phyloP scores from a whole-genome alignment of 2,329 filamentous ascomycete genomes.

The Mycosphaerelloides madeirae region DNA sequence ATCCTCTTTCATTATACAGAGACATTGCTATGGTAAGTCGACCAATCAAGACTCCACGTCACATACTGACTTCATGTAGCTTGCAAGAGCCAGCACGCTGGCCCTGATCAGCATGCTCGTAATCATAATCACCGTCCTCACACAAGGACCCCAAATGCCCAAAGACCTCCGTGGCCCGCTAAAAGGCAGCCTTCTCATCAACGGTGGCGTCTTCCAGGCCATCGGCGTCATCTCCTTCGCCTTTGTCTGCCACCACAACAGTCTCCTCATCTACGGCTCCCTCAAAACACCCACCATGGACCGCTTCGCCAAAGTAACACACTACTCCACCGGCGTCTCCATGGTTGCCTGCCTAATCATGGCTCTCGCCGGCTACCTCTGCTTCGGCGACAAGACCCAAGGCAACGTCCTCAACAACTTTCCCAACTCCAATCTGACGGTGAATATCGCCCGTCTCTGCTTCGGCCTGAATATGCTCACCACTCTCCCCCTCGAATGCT shows the following conservation, averaged over 20 bases:
- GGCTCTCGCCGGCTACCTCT: conserved; percentile 84
- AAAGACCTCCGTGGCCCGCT: conserved; percentile 67
- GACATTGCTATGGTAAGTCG: conserved; percentile 84
- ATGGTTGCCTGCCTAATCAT: conserved; percentile 87
- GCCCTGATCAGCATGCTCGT: conserved; percentile 89
- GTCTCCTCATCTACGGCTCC: conserved; percentile 93
- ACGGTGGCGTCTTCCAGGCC: conserved; percentile 85
- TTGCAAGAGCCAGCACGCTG: conserved; percentile 92
- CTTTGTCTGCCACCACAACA: conserved; percentile 85
- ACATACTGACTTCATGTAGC: conserved; percentile 47
- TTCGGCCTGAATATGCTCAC: conserved; percentile 99
- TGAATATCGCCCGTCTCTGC: conserved; percentile 89
- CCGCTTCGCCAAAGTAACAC: conserved; percentile 87
- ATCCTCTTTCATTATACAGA: conserved; percentile 84
- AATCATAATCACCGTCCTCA: conserved; percentile 82
- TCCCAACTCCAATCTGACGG: conserved; percentile 80
- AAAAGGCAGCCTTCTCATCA: conserved; percentile 67
- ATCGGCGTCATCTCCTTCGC: conserved; percentile 97
- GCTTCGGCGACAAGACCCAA: conserved; percentile 84
- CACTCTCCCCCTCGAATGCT: conserved; percentile 90
- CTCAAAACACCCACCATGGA: conserved; percentile 91
- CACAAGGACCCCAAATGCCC: conserved; percentile 74
- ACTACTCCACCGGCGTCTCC: conserved; percentile 85
- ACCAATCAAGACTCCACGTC: conserved; percentile 5
- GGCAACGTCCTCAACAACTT: conserved; percentile 99